These are phyloP conservation scores for Diophrys sp. DNA, from an alignment of 73 alveolate species.

Conservation along the genomic window DNA sequence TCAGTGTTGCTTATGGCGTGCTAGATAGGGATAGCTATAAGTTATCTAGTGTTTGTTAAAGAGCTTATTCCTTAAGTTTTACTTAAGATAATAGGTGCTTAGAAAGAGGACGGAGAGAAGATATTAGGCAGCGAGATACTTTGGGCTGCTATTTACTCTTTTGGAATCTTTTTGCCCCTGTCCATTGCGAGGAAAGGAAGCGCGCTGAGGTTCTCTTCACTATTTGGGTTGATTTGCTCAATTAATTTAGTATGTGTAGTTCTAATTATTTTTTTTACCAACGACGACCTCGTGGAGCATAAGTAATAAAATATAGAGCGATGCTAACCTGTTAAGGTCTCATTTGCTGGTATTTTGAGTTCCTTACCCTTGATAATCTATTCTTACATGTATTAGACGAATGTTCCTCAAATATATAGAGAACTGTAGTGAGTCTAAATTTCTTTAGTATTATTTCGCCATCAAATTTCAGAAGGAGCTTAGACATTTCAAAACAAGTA, in stretches of 20 bases:
- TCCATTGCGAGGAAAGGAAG: constrained; percentile 35
- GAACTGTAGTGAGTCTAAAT: too few relatives aligned
- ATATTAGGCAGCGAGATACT: background rate
- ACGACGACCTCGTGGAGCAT: constrained; percentile 33
- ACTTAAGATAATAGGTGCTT: background rate
- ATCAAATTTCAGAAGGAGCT: too few relatives aligned
- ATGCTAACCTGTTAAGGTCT: constrained; percentile 7
- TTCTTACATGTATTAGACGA: constrained; percentile 65
- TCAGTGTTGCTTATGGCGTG: background rate
- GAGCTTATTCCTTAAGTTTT: constrained; percentile 1
- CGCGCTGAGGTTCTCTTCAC: constrained; percentile 40
- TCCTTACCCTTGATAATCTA: constrained; percentile 56
- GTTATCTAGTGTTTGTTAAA: constrained; percentile 16
- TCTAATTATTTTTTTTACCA: constrained; percentile 32
- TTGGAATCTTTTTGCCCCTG: constrained; percentile 48
- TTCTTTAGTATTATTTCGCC: too few relatives aligned
- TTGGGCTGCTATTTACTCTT: constrained; percentile 7
- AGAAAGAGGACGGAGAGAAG: background rate
- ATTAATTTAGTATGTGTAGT: constrained; percentile 34
- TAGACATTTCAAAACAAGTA: too few relatives aligned
- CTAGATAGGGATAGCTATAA: constrained; percentile 5
- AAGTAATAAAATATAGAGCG: background rate
- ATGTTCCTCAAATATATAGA: constrained; percentile 50
- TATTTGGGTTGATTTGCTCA: constrained; percentile 53
- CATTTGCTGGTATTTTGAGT: constrained; percentile 28